Evolutionary conservation across 2,329 filamentous ascomycete species (phyloP).

Genomic region (Sporothrix globosa): DNA sequence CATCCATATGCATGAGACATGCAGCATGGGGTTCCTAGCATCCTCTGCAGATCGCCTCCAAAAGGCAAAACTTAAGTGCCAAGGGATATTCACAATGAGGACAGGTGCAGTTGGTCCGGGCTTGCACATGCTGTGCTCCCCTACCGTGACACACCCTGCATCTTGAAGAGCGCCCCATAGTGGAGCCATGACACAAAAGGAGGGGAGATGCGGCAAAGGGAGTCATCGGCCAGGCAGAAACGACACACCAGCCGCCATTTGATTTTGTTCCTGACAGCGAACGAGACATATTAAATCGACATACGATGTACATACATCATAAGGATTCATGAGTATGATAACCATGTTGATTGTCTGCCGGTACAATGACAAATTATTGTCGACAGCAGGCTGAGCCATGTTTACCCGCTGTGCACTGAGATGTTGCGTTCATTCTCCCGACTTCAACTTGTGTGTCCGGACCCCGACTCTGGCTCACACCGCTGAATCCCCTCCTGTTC

Average conservation of each 20-base stretch:
- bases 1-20: neutral
- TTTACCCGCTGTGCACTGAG: neutral
- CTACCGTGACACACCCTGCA: constrained; percentile 1
- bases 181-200: neutral
- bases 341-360: neutral
- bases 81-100: neutral
- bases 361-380: neutral
- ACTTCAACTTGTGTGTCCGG: neutral
- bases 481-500: constrained; percentile 8
- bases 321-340: too few species aligned
- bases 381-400: neutral
- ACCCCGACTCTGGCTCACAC: constrained; percentile 12
- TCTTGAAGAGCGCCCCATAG: neutral
- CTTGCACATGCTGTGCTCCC: constrained; percentile 16
- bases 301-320: too few species aligned
- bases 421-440: too few species aligned
- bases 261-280: neutral
- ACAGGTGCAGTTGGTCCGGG: constrained; percentile 12
- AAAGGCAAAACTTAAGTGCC: neutral
- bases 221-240: neutral
- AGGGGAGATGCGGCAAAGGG: neutral
- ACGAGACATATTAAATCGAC: too few species aligned
- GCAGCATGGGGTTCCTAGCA: constrained; percentile 17
- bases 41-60: constrained; percentile 19
- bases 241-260: neutral